Evolutionary conservation across 225 moss, liverwort and hornwort genomes (phyloP).

Genomic region (Anthoceros angustus): DNA sequence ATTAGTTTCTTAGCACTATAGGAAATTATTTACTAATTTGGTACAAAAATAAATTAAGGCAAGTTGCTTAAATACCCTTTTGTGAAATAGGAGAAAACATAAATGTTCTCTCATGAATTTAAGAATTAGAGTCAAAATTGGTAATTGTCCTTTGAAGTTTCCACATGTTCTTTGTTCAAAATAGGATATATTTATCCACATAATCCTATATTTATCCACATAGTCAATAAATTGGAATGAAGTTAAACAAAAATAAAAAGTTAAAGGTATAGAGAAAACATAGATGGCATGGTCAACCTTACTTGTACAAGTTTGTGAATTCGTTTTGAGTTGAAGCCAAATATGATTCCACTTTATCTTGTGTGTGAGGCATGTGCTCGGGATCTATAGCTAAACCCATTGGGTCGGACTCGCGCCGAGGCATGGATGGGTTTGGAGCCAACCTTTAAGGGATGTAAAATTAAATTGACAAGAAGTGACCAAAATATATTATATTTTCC

Average conservation of each 20-base stretch:
- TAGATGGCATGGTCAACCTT: background rate
- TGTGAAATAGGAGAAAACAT: too few species aligned
- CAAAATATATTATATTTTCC: too few species aligned
- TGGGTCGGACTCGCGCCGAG: too few species aligned
- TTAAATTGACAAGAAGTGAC: too few species aligned
- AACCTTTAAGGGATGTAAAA: too few species aligned
- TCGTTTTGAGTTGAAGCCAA: conserved; percentile 66
- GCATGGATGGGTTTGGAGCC: too few species aligned
- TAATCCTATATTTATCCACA: conserved; percentile 65
- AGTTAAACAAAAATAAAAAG: too few species aligned
- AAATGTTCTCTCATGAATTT: too few species aligned
- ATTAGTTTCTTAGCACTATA: too few species aligned
- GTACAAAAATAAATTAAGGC: too few species aligned
- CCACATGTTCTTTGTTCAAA: conserved; percentile 12
- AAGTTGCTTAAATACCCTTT: too few species aligned
- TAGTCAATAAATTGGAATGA: background rate
- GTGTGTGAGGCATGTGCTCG: conserved; percentile 62
- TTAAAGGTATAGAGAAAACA: background rate
- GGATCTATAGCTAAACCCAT: conserved; percentile 54
- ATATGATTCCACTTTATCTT: conserved; percentile 60
- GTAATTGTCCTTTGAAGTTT: background rate
- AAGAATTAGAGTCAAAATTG: background rate
- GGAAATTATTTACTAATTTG: too few species aligned
- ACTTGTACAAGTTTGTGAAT: conserved; percentile 94
- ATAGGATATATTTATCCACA: conserved; percentile 69